phyloP scores from a whole-genome alignment of 208 protist genomes.

The Phytomonas francai region DNA sequence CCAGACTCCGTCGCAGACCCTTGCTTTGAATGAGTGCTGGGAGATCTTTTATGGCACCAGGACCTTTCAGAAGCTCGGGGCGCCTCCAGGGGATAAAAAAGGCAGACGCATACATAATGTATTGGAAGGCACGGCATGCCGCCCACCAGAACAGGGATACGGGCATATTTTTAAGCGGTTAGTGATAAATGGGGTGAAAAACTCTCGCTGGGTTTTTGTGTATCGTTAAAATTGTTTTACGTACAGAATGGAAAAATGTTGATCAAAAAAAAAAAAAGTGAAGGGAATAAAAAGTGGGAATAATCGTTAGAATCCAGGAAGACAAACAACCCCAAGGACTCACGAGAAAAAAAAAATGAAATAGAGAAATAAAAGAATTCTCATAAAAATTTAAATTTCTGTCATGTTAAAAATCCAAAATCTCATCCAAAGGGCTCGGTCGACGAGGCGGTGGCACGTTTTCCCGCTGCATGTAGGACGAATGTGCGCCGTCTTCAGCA shows the following conservation, averaged over 20 bases:
- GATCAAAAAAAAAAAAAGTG: neutral
- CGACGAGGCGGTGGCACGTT: constrained; percentile 9
- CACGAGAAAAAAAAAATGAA: too few species aligned
- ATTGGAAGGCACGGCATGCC: constrained; percentile 25
- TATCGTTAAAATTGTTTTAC: neutral
- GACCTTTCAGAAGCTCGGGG: constrained; percentile 27
- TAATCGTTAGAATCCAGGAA: neutral
- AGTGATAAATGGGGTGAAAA: neutral
- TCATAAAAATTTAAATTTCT: neutral
- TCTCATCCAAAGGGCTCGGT: constrained; percentile 17
- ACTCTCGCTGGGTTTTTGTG: neutral
- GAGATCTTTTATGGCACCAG: constrained; percentile 20
- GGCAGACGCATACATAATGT: constrained; percentile 16
- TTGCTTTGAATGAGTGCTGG: constrained; percentile 26
- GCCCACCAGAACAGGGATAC: constrained; percentile 22
- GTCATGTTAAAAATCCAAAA: constrained; percentile 16
- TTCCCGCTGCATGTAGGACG: constrained; percentile 1
- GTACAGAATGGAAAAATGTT: too few species aligned
- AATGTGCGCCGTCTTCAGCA: neutral
- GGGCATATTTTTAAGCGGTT: constrained; percentile 21
- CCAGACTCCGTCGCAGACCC: constrained; percentile 27
- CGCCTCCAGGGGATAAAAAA: constrained; percentile 27
- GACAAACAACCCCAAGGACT: too few species aligned
- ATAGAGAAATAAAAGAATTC: too few species aligned
- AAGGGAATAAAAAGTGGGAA: constrained; percentile 4